phyloP scores from a whole-genome alignment of 768 basidiomycete genomes.

The Mrakia gelida region DNA sequence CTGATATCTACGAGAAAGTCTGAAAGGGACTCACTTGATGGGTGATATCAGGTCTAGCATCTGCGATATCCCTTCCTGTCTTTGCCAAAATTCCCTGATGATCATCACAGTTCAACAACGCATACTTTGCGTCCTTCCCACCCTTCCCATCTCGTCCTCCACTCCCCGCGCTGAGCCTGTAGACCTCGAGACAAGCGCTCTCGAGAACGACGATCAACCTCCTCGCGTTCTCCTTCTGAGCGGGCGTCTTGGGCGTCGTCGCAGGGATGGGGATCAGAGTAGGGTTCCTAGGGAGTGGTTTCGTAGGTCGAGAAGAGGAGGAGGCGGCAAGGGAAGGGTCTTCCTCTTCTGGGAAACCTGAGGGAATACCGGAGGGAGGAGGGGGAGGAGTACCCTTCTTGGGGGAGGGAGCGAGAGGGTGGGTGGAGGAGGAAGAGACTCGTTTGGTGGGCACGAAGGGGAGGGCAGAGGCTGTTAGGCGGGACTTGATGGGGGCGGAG shows the following conservation, averaged over 20 bases:
- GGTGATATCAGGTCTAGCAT: constrained; percentile 98
- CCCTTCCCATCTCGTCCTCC: constrained; percentile 50
- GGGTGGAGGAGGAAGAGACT: background rate
- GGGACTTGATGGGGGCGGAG: constrained; percentile 4
- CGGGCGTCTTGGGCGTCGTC: constrained; percentile 56
- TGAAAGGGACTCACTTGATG: constrained; percentile 70
- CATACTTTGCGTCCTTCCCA: constrained; percentile 81
- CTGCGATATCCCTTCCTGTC: constrained; percentile 94
- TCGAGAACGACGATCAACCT: constrained; percentile 84
- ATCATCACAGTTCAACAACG: constrained; percentile 94
- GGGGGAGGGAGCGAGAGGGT: background rate
- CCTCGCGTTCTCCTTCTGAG: constrained; percentile 51
- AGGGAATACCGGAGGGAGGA: background rate
- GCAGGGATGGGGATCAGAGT: constrained; percentile 79
- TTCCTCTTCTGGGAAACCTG: background rate
- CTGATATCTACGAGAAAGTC: background rate
- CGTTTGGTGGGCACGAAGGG: constrained; percentile 18
- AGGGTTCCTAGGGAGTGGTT: constrained; percentile 68
- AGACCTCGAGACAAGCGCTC: constrained; percentile 93
- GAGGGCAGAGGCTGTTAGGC: constrained; percentile 4
- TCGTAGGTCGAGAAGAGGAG: constrained; percentile 26
- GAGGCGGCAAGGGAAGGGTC: background rate
- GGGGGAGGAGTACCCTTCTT: constrained; percentile 1
- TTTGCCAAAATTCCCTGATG: constrained; percentile 98
- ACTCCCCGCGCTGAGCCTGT: constrained; percentile 68